A percentile compares a stretch with the other conserved stretches of the same genome.
These are phyloP conservation scores for Aquilaria yunnanensis DNA, from an alignment of 345 rosid species.

Conservation along the genomic window DNA sequence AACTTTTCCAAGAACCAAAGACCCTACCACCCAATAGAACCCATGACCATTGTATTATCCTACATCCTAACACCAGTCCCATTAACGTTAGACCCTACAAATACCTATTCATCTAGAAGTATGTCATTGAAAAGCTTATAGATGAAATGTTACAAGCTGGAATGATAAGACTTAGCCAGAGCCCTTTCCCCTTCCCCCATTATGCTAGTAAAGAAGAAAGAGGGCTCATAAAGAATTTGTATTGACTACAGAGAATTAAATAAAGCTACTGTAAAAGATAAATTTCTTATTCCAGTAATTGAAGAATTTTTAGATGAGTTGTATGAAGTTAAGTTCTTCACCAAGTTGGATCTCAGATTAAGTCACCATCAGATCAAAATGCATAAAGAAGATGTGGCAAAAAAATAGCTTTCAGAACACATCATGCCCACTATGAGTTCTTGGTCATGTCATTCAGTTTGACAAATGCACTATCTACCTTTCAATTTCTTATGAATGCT, in stretches of 20 bases:
- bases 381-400: background rate
- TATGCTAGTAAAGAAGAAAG: background rate
- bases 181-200: background rate
- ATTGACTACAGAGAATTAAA: background rate
- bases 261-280: too few relatives aligned
- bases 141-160: background rate
- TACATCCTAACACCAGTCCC: background rate
- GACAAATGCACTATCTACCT: background rate
- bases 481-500: background rate
- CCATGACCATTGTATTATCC: background rate
- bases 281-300: background rate
- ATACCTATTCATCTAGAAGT: too few relatives aligned
- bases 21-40: background rate
- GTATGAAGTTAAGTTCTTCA: background rate
- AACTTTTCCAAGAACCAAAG: background rate
- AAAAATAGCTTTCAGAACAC: background rate
- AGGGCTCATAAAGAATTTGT: background rate
- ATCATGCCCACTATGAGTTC: background rate
- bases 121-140: background rate
- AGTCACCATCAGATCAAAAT: background rate
- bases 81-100: too few relatives aligned
- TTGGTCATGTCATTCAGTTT: background rate
- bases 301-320: background rate
- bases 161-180: background rate
- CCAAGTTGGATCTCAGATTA: background rate